Conservation (phyloP, 257 asterid species). For the Vinca minor region DNA sequence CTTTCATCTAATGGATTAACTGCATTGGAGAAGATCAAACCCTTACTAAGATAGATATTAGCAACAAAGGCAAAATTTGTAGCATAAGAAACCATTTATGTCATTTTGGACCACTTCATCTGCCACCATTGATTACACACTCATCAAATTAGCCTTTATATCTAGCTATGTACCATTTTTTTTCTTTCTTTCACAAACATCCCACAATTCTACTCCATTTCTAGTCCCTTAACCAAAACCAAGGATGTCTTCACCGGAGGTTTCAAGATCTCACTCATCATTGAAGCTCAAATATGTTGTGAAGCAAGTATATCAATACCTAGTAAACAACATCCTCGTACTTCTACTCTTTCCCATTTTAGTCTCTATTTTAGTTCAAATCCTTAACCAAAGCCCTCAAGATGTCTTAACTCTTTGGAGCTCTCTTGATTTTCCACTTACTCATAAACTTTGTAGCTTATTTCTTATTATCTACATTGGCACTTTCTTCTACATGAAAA, state of each 20-base stretch:
- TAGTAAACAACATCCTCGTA: slow-evolving; percentile 36
- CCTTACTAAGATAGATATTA: too few species aligned
- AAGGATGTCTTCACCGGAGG: slow-evolving; percentile 16
- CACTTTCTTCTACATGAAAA: slow-evolving; percentile 50
- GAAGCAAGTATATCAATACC: slow-evolving; percentile 44
- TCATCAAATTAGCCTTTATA: too few species aligned
- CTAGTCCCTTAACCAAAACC: not conserved
- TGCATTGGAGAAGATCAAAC: too few species aligned
- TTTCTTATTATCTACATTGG: slow-evolving; percentile 27
- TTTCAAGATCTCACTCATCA: slow-evolving; percentile 12
- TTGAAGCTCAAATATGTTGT: slow-evolving; percentile 26
- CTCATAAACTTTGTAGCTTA: slow-evolving; percentile 27
- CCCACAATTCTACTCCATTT: too few species aligned
- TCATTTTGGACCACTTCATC: slow-evolving; percentile 2
- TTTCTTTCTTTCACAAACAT: too few species aligned
- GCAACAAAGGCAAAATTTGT: not conserved
- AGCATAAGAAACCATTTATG: not conserved
- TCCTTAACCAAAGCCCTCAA: slow-evolving; percentile 30
- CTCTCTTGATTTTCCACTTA: slow-evolving; percentile 23
- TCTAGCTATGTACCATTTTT: too few species aligned
- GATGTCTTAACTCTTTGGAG: slow-evolving; percentile 15
- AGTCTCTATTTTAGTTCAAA: slow-evolving; percentile 5
- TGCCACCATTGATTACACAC: not conserved
- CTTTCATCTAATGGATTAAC: too few species aligned
- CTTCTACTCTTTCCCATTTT: slow-evolving; percentile 28